These are phyloP conservation scores for Zygoascus biomembranicola DNA, from an alignment of 805 yeast genomes.

Conservation along the genomic window DNA sequence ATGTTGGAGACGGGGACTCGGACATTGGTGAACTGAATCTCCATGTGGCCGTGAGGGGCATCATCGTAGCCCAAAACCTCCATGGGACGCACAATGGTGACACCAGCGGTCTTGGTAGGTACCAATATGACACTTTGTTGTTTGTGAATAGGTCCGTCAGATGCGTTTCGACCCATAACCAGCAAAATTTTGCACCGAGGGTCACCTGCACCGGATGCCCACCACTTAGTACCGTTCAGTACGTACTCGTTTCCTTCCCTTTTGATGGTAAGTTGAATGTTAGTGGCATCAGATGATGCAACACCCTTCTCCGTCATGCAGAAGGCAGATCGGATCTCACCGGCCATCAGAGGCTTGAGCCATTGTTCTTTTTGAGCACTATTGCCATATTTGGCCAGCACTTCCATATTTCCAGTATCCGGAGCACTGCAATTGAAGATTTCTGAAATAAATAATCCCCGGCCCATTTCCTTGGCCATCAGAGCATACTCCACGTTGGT, in stretches of 20 bases:
- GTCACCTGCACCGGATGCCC: constrained; percentile 65
- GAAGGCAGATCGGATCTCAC: constrained; percentile 51
- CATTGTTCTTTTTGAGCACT: constrained; percentile 38
- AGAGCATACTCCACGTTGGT: constrained; percentile 57
- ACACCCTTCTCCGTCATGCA: constrained; percentile 57
- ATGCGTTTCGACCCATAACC: constrained; percentile 43
- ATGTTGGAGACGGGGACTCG: constrained; percentile 40
- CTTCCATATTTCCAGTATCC: constrained; percentile 56
- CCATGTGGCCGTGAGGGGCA: constrained; percentile 68
- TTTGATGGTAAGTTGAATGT: constrained; percentile 42
- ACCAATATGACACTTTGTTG: constrained; percentile 52
- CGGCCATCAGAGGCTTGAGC: constrained; percentile 46
- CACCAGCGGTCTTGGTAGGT: constrained; percentile 47
- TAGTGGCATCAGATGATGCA: constrained; percentile 55
- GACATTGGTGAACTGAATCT: constrained; percentile 42
- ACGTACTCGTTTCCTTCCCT: constrained; percentile 38
- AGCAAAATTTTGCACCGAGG: constrained; percentile 49
- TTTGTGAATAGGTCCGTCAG: constrained; percentile 27
- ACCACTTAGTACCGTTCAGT: constrained; percentile 58
- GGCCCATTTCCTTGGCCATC: constrained; percentile 56
- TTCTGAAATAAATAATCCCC: constrained; percentile 46
- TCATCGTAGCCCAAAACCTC: constrained; percentile 54
- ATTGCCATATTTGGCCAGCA: constrained; percentile 34
- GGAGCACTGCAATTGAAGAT: constrained; percentile 56
- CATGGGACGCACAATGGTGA: constrained; percentile 42